Percentiles rank a stretch among this genome's conserved stretches.
phyloP scores from a whole-genome alignment of 1,284 basidiomycete species.

The Cystobasidium sp. region DNA sequence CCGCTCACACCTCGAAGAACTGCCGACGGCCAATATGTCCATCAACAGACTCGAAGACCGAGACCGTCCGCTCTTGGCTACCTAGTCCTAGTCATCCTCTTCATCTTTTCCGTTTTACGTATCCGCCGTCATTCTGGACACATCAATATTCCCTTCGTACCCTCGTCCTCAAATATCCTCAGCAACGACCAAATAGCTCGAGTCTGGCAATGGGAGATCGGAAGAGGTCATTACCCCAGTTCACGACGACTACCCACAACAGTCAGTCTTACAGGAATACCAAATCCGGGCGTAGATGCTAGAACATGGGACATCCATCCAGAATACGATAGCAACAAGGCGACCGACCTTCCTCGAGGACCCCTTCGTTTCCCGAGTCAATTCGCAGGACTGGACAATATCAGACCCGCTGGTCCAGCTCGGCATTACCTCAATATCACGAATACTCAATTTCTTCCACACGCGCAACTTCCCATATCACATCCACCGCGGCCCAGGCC shows the following conservation, averaged over 20 bases:
- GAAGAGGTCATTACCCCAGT: conserved; percentile 87
- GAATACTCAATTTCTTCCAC: conserved; percentile 58
- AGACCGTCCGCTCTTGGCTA: conserved; percentile 26
- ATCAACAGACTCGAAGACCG: conserved; percentile 9
- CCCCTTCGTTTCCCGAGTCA: conserved; percentile 35
- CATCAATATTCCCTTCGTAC: conserved; percentile 43
- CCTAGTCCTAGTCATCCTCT: conserved; percentile 25
- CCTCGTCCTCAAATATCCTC: conserved; percentile 60
- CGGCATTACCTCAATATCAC: conserved; percentile 73
- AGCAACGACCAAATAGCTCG: conserved; percentile 74
- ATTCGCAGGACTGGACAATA: conserved; percentile 60
- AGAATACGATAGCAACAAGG: conserved; percentile 2
- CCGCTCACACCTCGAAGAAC: conserved; percentile 29
- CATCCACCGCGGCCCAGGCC: conserved; percentile 77
- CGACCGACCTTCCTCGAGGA: conserved; percentile 40
- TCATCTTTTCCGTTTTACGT: conserved; percentile 21
- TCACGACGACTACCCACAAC: conserved; percentile 57
- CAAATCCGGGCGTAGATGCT: conserved; percentile 30
- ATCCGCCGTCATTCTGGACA: conserved; percentile 33
- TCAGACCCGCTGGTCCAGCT: conserved; percentile 64
- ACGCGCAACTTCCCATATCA: conserved; percentile 64
- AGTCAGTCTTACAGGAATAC: conserved; percentile 35
- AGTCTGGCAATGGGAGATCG: conserved; percentile 92
- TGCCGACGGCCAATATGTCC: conserved; percentile 12
- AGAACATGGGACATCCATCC: conserved; percentile 37